Evolutionary conservation across 2,329 filamentous ascomycete genomes (phyloP), one percentile per base, ranked within the genome.

Genomic region (Mollisiaceae sp.): DNA sequence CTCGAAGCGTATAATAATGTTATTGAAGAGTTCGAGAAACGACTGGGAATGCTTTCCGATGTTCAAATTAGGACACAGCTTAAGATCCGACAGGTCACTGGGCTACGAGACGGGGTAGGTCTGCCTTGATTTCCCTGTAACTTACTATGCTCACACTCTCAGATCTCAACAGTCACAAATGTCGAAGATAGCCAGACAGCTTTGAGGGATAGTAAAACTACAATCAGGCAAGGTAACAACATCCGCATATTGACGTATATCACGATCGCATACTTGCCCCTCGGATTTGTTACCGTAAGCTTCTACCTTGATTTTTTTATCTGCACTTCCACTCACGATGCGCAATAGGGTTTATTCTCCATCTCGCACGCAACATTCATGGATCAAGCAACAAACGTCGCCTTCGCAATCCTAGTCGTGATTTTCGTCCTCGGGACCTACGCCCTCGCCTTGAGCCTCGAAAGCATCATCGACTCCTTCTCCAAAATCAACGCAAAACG

Each of bases 181-280:
- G 68, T 72, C 14, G 67, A 67, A 55, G 67, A 69, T 22, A 70
- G 50, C 27, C 65, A 64, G 18, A 67, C 63, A 8, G 61, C 64
- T 14, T 59, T 89, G 64, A 84, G 85, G 71, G 86, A 88, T 73
- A 83, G 81, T 35, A 77, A 85, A n/a, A 82, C 85, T 65, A 85
- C 84, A 2, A 86, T 89, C 59, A 85, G 88, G 63, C 86, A 89
- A 74, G 85, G 86, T 0, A 82, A 86, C 67, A 87, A 87, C 70
- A 86, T 88, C 72, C 83, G 85, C 67, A 78, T 83, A 60, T 72
- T 88, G 52, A 88, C 86, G 6, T 81, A 85, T 57, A 85, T 88
- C n/a, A 86, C 84, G 60, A 83, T 88, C 74, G 81, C 87, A 65
- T 88, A 88, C 71, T 77, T 89, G 27, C 86, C 86, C 1, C 75